Percentiles rank a stretch among this genome's conserved stretches.
phyloP scores from a whole-genome alignment of 2,329 filamentous ascomycete species.

The Endoconidiophora polonica region DNA sequence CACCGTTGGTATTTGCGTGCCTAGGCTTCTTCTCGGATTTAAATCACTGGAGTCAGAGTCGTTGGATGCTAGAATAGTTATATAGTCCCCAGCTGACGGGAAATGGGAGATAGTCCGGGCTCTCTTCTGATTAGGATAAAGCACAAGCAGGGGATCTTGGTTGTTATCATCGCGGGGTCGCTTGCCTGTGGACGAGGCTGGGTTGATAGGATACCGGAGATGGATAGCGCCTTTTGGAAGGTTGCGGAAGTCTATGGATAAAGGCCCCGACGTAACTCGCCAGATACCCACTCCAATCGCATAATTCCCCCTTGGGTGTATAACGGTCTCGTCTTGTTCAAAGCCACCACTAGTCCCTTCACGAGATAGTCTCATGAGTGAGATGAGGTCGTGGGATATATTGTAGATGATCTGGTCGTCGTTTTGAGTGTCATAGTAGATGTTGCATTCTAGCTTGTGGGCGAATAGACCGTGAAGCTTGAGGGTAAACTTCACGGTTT shows the following conservation, averaged over 20 bases:
- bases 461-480: background rate
- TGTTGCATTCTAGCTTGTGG: background rate
- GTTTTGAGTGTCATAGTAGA: conserved; percentile 1
- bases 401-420: background rate
- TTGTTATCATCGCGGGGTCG: too few relatives aligned
- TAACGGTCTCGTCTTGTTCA: background rate
- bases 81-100: background rate
- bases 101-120: too few relatives aligned
- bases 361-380: background rate
- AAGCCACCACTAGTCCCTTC: background rate
- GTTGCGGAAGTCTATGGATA: background rate
- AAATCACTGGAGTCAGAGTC: background rate
- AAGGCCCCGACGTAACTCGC: background rate
- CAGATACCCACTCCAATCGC: background rate
- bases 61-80: background rate
- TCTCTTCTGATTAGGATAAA: too few relatives aligned
- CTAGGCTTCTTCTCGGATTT: background rate
- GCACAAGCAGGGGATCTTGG: too few relatives aligned
- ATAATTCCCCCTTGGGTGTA: background rate
- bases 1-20: background rate
- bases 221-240: background rate
- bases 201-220: too few relatives aligned
- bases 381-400: background rate
- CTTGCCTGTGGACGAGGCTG: too few relatives aligned
- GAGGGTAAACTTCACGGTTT: background rate